phyloP scores from a whole-genome alignment of 305 asterid genomes.

The Stenogyne calaminthoides region DNA sequence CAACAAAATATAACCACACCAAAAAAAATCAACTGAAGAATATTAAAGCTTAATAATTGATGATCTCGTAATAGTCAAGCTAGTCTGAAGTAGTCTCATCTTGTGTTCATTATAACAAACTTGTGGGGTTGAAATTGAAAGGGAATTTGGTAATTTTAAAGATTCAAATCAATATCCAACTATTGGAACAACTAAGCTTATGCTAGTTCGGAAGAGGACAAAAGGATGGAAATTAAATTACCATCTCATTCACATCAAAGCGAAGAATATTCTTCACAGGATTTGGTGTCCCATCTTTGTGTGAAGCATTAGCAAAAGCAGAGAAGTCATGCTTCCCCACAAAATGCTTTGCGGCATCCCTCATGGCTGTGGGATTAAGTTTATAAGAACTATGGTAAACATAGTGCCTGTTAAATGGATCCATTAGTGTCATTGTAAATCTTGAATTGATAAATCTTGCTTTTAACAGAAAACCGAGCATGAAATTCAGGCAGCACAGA shows the following conservation, averaged over 20 bases:
- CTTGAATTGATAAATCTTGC: constrained; percentile 78
- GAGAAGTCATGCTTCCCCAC: constrained; percentile 83
- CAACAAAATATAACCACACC: not conserved
- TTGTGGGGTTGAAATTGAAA: constrained; percentile 20
- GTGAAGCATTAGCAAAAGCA: constrained; percentile 78
- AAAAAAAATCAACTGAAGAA: not conserved
- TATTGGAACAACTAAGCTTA: constrained; percentile 1
- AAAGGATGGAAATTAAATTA: constrained; percentile 32
- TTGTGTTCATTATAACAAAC: constrained; percentile 1
- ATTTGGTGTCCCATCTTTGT: constrained; percentile 61
- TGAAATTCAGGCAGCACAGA: constrained; percentile 76
- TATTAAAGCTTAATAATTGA: constrained; percentile 6
- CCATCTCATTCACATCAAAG: constrained; percentile 75
- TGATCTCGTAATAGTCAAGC: not conserved
- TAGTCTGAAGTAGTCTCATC: not conserved
- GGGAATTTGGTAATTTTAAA: not conserved
- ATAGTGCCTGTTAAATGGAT: constrained; percentile 74
- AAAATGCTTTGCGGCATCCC: constrained; percentile 74
- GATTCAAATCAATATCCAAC: not conserved
- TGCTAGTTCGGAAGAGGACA: not conserved
- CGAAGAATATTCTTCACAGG: constrained; percentile 73
- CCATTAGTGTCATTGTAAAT: constrained; percentile 73
- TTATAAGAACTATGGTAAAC: constrained; percentile 71
- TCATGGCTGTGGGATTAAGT: constrained; percentile 66
- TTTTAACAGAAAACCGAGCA: constrained; percentile 82